These are phyloP conservation scores for Puccinia triticina DNA, from an alignment of 1,284 basidiomycete genomes.

Conservation along the genomic window DNA sequence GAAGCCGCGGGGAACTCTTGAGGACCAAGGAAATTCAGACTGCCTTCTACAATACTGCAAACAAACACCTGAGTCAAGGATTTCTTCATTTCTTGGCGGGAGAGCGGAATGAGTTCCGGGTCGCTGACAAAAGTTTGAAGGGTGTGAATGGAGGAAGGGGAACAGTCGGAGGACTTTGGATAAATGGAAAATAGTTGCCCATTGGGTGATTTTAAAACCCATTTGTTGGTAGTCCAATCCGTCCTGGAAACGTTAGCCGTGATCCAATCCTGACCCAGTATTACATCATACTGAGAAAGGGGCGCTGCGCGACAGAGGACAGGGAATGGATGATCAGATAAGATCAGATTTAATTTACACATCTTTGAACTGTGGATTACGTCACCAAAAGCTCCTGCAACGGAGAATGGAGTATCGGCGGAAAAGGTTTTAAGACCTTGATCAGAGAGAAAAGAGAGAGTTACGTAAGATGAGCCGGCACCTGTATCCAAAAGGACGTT, in stretches of 20 bases:
- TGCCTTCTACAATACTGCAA: not conserved
- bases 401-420: not conserved
- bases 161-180: too few species aligned
- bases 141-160: too few species aligned
- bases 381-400: slow-evolving; percentile 18
- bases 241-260: not conserved
- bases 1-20: not conserved
- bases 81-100: not conserved
- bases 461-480: not conserved
- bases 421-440: not conserved
- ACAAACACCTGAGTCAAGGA: not conserved
- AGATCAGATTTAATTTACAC: not conserved
- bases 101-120: not conserved
- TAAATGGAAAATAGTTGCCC: not conserved
- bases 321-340: not conserved
- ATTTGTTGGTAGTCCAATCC: not conserved
- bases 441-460: not conserved
- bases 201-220: not conserved
- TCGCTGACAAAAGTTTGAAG: not conserved
- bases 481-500: slow-evolving; percentile 18
- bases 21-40: not conserved
- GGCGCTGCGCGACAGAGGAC: not conserved
- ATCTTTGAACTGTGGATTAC: not conserved
- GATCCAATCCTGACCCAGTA: slow-evolving; percentile 31
- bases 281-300: not conserved